phyloP scores from a whole-genome alignment of 192 early-diverging fungal species.

The Lobosporangium transversale region DNA sequence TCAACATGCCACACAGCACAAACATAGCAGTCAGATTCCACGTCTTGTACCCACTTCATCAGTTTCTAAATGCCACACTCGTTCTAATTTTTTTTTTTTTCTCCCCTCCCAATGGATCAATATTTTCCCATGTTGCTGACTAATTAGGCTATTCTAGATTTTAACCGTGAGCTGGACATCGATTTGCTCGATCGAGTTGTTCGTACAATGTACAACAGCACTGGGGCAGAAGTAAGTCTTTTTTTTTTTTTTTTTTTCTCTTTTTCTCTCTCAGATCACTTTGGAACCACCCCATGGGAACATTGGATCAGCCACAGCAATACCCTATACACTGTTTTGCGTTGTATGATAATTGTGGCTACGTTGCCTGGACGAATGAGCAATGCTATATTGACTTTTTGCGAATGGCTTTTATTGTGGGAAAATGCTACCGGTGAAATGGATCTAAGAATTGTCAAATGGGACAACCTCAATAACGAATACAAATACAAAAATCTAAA shows the following conservation, averaged over 20 bases:
- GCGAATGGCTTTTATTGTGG: background rate
- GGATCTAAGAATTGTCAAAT: background rate
- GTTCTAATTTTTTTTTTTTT: background rate
- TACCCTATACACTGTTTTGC: too few species aligned
- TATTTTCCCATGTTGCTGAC: too few species aligned
- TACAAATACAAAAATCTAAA: background rate
- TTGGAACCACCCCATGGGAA: too few species aligned
- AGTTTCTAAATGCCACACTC: too few species aligned
- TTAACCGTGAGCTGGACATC: slow-evolving; percentile 88
- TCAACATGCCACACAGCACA: too few species aligned
- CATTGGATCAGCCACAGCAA: background rate
- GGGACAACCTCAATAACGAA: background rate
- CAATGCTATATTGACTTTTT: too few species aligned
- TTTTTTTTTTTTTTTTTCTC: background rate
- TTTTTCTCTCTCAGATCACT: background rate
- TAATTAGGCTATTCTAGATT: slow-evolving; percentile 83
- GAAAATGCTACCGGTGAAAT: background rate
- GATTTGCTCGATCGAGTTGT: slow-evolving; percentile 91
- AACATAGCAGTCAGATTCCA: too few species aligned
- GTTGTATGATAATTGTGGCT: too few species aligned
- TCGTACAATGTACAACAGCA: slow-evolving; percentile 77
- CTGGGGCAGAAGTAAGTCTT: slow-evolving; percentile 80
- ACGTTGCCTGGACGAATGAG: too few species aligned
- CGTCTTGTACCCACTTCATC: too few species aligned
- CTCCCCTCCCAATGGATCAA: too few species aligned